These are phyloP conservation scores for Skeletonema potamos DNA, from an alignment of 108 stramenopile genomes.

Conservation along the genomic window DNA sequence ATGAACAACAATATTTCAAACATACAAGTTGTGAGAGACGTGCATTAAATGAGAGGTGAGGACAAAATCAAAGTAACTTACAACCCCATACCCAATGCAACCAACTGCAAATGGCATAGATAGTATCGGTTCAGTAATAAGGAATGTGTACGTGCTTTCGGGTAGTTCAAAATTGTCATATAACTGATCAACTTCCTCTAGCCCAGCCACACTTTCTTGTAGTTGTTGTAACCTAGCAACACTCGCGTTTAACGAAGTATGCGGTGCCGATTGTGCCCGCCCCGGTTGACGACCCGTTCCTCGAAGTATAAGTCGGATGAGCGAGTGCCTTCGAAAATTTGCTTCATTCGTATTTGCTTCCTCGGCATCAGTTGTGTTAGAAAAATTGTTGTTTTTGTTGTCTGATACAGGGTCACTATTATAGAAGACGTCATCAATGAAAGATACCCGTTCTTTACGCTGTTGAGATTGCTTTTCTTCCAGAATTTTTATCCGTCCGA, in stretches of 20 bases:
- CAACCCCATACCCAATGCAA: not conserved
- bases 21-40: not conserved
- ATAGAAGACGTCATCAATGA: too few species aligned
- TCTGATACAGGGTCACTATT: too few species aligned
- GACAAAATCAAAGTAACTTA: not conserved
- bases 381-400: too few species aligned
- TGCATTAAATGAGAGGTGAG: too few species aligned
- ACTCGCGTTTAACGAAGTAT: not conserved
- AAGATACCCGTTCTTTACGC: too few species aligned
- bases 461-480: not conserved
- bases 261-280: not conserved
- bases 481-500: not conserved
- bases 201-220: not conserved
- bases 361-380: not conserved
- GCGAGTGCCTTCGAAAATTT: not conserved
- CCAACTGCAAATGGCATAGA: slow-evolving; percentile 25
- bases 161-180: slow-evolving; percentile 24
- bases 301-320: not conserved
- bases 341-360: not conserved
- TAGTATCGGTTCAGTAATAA: slow-evolving; percentile 17
- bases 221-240: too few species aligned
- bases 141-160: slow-evolving; percentile 27
- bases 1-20: too few species aligned
- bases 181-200: not conserved
- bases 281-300: too few species aligned